Conservation (phyloP, 2,329 filamentous ascomycete species). For the Chaetomiaceae sp. region DNA sequence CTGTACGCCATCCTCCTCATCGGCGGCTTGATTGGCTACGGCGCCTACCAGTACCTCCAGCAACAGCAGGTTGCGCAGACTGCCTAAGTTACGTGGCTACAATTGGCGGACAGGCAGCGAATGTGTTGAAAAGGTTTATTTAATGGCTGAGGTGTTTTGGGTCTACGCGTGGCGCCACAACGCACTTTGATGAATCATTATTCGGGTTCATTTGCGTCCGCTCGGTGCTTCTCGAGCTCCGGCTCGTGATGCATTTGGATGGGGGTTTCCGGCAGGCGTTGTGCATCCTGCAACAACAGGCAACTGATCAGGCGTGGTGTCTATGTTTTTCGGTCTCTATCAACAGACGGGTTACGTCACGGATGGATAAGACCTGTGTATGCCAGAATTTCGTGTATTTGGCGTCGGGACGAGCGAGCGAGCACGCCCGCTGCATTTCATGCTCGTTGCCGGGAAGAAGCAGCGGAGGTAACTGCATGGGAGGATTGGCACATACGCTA, state of each 20-base stretch:
- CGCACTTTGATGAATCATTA: background rate
- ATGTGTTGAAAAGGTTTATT: background rate
- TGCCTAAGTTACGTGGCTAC: constrained; percentile 19
- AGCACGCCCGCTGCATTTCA: constrained; percentile 6
- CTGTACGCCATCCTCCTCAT: constrained; percentile 77
- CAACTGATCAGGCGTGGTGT: background rate
- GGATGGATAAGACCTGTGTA: constrained; percentile 8
- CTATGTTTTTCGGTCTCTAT: constrained; percentile 1
- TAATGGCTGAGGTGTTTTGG: constrained; percentile 6
- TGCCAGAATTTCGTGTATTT: background rate
- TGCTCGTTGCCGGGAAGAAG: background rate
- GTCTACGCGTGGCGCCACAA: background rate
- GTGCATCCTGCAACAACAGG: background rate
- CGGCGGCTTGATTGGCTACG: constrained; percentile 72
- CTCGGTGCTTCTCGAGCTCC: background rate
- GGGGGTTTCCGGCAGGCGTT: background rate
- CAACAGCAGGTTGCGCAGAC: constrained; percentile 34
- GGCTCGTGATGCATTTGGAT: background rate
- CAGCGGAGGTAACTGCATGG: constrained; percentile 3
- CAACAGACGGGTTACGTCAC: constrained; percentile 3
- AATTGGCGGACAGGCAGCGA: background rate
- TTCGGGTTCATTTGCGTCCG: background rate
- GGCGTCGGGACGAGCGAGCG: constrained; percentile 8
- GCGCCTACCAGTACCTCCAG: constrained; percentile 82
- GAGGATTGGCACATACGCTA: constrained; percentile 17